Evolutionary conservation across 148 eudicot genomes (phyloP).

Genomic region (Salicornia ramosissima): DNA sequence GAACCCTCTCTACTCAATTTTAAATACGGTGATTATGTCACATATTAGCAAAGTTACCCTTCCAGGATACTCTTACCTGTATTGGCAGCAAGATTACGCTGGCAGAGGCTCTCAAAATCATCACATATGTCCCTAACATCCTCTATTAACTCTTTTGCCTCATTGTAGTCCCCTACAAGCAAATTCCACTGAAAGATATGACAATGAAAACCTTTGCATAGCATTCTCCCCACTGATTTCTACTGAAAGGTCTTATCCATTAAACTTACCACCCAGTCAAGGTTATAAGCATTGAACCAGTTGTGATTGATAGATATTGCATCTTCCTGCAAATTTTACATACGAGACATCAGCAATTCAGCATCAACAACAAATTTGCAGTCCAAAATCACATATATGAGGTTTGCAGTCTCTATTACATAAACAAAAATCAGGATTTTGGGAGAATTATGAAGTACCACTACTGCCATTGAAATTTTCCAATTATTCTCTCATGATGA

Average conservation of each 20-base stretch:
- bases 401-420: neutral
- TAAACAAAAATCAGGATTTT: neutral
- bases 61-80: constrained; percentile 47
- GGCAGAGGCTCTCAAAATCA: constrained; percentile 95
- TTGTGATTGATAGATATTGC: constrained; percentile 96
- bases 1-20: neutral
- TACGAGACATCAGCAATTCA: constrained; percentile 6
- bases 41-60: neutral
- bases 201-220: constrained; percentile 1
- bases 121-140: constrained; percentile 85
- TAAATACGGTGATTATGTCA: neutral
- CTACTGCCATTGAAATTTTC: neutral
- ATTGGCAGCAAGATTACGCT: constrained; percentile 95
- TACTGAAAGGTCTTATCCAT: neutral
- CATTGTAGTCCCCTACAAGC: constrained; percentile 76
- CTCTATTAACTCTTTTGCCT: constrained; percentile 78
- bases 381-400: constrained; percentile 1
- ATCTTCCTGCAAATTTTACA: constrained; percentile 65
- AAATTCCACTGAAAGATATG: constrained; percentile 67
- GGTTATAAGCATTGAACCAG: constrained; percentile 94
- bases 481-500: neutral
- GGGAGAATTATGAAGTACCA: neutral
- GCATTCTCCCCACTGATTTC: neutral
- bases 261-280: constrained; percentile 86
- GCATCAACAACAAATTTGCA: constrained; percentile 7